These are phyloP conservation scores for Eustoma russellianum DNA, from an alignment of 257 asterid genomes.

Conservation along the genomic window DNA sequence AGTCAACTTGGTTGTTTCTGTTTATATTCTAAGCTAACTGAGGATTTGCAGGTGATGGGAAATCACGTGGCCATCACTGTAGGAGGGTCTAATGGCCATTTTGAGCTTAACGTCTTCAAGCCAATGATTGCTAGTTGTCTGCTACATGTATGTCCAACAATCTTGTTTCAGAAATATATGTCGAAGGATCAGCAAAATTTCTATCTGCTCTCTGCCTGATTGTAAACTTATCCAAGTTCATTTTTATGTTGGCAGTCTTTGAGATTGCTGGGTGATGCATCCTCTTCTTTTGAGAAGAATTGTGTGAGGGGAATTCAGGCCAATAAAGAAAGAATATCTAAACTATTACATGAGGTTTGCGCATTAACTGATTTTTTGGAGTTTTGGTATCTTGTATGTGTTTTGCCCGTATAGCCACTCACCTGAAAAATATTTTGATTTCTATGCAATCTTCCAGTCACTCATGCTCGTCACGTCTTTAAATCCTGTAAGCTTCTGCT, in stretches of 20 bases:
- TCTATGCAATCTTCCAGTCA: conserved; percentile 49
- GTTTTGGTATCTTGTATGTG: conserved; percentile 1
- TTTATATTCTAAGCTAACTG: background rate
- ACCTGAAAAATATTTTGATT: conserved; percentile 11
- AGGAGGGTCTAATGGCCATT: conserved; percentile 93
- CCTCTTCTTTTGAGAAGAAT: conserved; percentile 90
- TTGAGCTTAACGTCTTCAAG: conserved; percentile 88
- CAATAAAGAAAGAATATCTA: conserved; percentile 70
- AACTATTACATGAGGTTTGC: conserved; percentile 79
- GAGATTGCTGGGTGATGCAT: conserved; percentile 94
- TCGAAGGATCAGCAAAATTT: too few relatives aligned
- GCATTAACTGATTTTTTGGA: conserved; percentile 1
- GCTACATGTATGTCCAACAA: conserved; percentile 79
- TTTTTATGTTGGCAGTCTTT: conserved; percentile 42
- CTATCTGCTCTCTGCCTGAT: background rate
- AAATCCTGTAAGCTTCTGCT: conserved; percentile 63
- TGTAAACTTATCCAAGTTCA: conserved; percentile 1
- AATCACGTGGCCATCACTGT: conserved; percentile 88
- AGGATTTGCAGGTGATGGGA: conserved; percentile 55
- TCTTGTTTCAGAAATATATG: too few relatives aligned
- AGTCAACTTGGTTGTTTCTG: background rate
- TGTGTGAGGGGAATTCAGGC: conserved; percentile 95
- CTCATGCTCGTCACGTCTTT: conserved; percentile 97
- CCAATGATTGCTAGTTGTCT: conserved; percentile 89
- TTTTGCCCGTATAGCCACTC: conserved; percentile 9